Evolutionary conservation across 2,329 filamentous ascomycete species (phyloP).

Genomic region (Cladophialophora carrionii): DNA sequence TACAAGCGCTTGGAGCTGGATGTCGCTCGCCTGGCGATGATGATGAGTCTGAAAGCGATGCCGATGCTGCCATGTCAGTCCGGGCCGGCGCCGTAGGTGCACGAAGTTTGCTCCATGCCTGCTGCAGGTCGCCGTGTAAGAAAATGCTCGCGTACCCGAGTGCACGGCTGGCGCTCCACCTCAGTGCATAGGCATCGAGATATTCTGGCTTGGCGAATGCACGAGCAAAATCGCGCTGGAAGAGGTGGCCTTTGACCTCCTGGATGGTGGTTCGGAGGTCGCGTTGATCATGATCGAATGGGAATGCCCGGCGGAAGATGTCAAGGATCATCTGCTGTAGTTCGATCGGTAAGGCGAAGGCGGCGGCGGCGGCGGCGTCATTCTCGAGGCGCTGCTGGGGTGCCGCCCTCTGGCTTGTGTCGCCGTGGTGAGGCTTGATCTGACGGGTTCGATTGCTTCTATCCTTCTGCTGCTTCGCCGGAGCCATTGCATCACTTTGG

Average conservation of each 20-base stretch:
- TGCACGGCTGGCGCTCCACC: slow-evolving; percentile 88
- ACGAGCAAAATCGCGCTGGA: slow-evolving; percentile 76
- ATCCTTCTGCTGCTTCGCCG: slow-evolving; percentile 23
- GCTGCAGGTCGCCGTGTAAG: slow-evolving; percentile 27
- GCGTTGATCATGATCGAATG: slow-evolving; percentile 50
- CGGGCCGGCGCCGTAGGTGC: slow-evolving; percentile 10
- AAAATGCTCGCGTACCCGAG: slow-evolving; percentile 76
- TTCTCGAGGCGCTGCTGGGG: slow-evolving; percentile 11
- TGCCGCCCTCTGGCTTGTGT: not conserved
- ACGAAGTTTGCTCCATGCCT: slow-evolving; percentile 23
- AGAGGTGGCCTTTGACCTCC: slow-evolving; percentile 82
- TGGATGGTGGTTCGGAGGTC: slow-evolving; percentile 65
- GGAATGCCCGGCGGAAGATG: slow-evolving; percentile 70
- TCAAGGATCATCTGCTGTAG: slow-evolving; percentile 73
- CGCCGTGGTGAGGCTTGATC: slow-evolving; percentile 3
- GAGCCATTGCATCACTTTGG: slow-evolving; percentile 19
- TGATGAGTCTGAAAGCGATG: not conserved
- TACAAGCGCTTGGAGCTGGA: slow-evolving; percentile 33
- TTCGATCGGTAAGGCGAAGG: slow-evolving; percentile 49
- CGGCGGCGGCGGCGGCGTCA: slow-evolving; percentile 19
- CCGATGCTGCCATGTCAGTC: not conserved
- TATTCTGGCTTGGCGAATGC: slow-evolving; percentile 75
- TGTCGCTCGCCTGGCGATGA: slow-evolving; percentile 7
- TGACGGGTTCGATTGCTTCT: slow-evolving; percentile 9
- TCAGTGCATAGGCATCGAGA: slow-evolving; percentile 79